Base-by-base conservation (phyloP, 306 rosid genomes). In the Styphnolobium japonicum region DNA sequence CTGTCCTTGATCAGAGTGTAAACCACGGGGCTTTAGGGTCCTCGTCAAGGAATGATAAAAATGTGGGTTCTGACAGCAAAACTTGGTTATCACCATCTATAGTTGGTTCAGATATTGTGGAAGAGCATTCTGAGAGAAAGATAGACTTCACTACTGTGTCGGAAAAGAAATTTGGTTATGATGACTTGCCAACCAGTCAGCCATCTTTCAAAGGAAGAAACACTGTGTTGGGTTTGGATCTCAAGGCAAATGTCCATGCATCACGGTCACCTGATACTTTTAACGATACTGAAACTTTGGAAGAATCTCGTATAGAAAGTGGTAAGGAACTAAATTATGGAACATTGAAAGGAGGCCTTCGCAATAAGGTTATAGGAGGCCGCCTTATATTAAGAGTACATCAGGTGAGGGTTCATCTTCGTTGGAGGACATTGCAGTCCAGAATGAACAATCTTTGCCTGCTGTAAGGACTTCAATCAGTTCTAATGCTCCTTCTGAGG, bases 311-410 rank as follows among this genome's bases (percentile, higher is more conserved):
- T 36, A 57, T 61, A 45, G 93, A 81, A 67, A 66, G 80, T 68
- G 84, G 27, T 29, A 82, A 45, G 66, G 96, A 87, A 81, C 83
- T 95, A 74, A 86, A 43, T 63, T 90, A 82, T 42, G 93, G 90
- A 78, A 65, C 71, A 1, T 80, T 95, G 91, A 95, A 65, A 69
- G 99, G 99, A 46, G 99, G 99, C 65, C 42, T 91, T 71, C 94
- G 97, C 78, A 91, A 93, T 67, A 93, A 85, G 91, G 88, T 78
- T 56, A 52, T 37, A 84, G 58, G 64, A 83, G 45, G 60, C 91
- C 92, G 6, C 86, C 86, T 10, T 85, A 87, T 86, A 33, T 42
- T 52, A 89, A 78, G 78, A 84, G 73, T 61, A 56, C 78, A 67
- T 72, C 85, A 34, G 77, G 70, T 36, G 76, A 70, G 77, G 72